Conservation (phyloP, 2,329 filamentous ascomycete genomes). For the Phyllosticta paracitricarpa region DNA sequence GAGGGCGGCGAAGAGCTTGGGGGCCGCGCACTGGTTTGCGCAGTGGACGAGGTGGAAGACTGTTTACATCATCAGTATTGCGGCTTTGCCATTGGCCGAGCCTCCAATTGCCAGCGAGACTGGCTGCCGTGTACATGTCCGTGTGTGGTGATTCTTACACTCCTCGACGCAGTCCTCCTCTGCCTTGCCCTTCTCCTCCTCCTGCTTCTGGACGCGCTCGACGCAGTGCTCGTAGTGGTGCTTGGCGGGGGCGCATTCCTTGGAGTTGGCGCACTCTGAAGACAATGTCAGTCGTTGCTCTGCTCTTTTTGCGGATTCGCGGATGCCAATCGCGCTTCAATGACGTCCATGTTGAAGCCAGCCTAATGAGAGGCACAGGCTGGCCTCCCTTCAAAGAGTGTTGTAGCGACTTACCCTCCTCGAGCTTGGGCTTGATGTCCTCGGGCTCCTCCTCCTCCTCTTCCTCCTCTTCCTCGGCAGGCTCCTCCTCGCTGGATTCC, state of each 20-base stretch:
- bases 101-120: neutral
- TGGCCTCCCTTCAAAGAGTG: neutral
- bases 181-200: slow-evolving; percentile 61
- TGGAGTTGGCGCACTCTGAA: slow-evolving; percentile 80
- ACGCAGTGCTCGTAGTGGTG: slow-evolving; percentile 98
- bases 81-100: neutral
- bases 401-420: slow-evolving; percentile 68
- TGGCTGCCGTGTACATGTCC: neutral
- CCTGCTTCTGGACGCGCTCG: slow-evolving; percentile 68
- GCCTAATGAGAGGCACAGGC: neutral
- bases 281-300: neutral
- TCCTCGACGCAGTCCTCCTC: slow-evolving; percentile 98
- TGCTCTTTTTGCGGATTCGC: neutral
- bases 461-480: slow-evolving; percentile 67
- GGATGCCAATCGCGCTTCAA: neutral
- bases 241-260: slow-evolving; percentile 77
- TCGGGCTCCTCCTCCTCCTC: slow-evolving; percentile 73
- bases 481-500: slow-evolving; percentile 51
- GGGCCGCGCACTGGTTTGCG: slow-evolving; percentile 82
- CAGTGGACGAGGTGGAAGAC: slow-evolving; percentile 99
- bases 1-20: slow-evolving; percentile 87
- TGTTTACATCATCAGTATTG: slow-evolving; percentile 27
- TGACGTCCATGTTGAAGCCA: neutral
- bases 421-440: slow-evolving; percentile 78
- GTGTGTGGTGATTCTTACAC: slow-evolving; percentile 55